Conservation (phyloP, 2,329 filamentous ascomycete genomes). For the Paramyrothecium sp. region DNA sequence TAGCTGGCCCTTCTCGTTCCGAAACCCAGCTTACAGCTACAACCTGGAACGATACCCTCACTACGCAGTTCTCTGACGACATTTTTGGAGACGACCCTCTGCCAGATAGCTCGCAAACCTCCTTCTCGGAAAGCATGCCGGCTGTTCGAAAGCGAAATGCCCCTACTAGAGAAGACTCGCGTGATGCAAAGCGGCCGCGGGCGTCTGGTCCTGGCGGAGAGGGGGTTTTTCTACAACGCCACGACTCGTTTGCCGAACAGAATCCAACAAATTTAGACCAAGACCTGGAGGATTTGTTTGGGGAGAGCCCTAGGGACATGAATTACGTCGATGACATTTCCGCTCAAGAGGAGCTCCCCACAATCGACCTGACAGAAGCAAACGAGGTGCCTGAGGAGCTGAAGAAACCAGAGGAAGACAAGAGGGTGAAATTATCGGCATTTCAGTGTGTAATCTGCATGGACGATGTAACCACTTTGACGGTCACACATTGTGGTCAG, state of each 20-base stretch:
- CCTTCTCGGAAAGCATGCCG: slow-evolving; percentile 28
- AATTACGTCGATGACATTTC: slow-evolving; percentile 11
- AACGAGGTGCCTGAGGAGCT: slow-evolving; percentile 43
- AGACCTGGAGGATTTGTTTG: slow-evolving; percentile 25
- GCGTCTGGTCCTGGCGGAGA: slow-evolving; percentile 4
- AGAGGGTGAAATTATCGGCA: slow-evolving; percentile 48
- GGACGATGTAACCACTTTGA: slow-evolving; percentile 57
- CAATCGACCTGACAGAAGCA: slow-evolving; percentile 35
- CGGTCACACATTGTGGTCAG: slow-evolving; percentile 67
- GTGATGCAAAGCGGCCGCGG: slow-evolving; percentile 24
- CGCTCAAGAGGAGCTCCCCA: slow-evolving; percentile 21
- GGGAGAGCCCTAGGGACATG: slow-evolving; percentile 13
- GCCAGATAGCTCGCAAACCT: slow-evolving; percentile 21
- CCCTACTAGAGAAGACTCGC: slow-evolving; percentile 1
- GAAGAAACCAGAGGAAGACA: slow-evolving; percentile 45
- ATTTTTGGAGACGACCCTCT: slow-evolving; percentile 21
- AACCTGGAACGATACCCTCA: slow-evolving; percentile 12
- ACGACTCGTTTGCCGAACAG: neutral
- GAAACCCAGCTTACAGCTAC: slow-evolving; percentile 13
- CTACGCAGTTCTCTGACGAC: slow-evolving; percentile 19
- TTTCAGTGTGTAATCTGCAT: slow-evolving; percentile 69
- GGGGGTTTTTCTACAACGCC: neutral
- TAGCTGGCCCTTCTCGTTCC: slow-evolving; percentile 17
- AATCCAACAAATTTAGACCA: neutral
- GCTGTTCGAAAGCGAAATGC: neutral